phyloP scores from a whole-genome alignment of 129 eudicot species.

The Pulicaria dysenterica region DNA sequence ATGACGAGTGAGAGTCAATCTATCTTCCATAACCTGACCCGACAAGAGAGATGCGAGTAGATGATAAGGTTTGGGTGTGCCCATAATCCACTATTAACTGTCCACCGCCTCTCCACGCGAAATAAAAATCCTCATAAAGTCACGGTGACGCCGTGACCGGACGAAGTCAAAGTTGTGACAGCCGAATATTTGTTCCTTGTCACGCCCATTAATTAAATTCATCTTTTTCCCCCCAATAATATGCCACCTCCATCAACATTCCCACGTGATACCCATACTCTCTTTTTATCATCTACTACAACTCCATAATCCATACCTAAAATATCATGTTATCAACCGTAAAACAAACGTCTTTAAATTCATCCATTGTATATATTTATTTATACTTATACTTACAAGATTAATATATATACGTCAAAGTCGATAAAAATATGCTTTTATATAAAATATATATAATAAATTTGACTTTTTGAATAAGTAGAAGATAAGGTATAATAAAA shows the following conservation, averaged over 20 bases:
- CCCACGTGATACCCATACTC: slow-evolving; percentile 44
- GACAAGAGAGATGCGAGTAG: background rate
- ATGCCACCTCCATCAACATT: slow-evolving; percentile 33
- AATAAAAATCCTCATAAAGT: slow-evolving; percentile 19
- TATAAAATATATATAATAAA: too few species aligned
- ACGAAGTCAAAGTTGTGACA: background rate
- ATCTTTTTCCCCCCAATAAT: background rate
- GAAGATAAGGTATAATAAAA: too few species aligned
- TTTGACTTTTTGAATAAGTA: too few species aligned
- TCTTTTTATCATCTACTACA: slow-evolving; percentile 18
- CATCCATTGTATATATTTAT: too few species aligned
- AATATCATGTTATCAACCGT: too few species aligned
- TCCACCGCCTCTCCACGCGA: background rate
- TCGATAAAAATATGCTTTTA: too few species aligned
- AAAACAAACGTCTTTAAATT: too few species aligned
- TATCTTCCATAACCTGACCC: too few species aligned
- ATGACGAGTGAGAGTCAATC: too few species aligned
- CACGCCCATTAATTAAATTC: background rate
- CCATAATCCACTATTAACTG: slow-evolving; percentile 13
- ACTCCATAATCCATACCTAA: background rate
- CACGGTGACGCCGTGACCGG: background rate
- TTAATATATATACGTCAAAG: too few species aligned
- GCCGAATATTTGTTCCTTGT: slow-evolving; percentile 15
- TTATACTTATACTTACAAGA: too few species aligned
- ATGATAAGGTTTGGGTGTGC: slow-evolving; percentile 11